Conservation (phyloP, 2,329 filamentous ascomycete genomes). For the Aspergillus sp. region DNA sequence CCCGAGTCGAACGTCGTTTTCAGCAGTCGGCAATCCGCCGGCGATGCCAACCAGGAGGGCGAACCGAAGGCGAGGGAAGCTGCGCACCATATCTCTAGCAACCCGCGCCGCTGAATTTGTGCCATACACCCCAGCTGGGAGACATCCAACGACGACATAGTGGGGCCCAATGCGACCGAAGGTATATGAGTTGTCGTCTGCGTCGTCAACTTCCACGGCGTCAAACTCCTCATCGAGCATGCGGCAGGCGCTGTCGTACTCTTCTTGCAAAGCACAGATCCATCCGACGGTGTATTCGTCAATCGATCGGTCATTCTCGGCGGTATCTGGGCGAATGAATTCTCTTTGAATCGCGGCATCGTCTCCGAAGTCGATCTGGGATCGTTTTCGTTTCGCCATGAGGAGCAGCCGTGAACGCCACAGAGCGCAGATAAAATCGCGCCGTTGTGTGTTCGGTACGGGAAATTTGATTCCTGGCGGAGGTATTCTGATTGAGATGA, state of each 20-base stretch:
- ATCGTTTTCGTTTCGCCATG: too few species aligned
- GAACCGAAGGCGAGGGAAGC: background rate
- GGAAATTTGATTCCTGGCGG: too few species aligned
- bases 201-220: background rate
- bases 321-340: too few species aligned
- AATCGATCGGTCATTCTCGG: too few species aligned
- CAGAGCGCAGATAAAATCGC: too few species aligned
- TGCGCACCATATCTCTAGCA: background rate
- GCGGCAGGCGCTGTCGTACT: constrained; percentile 1
- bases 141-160: constrained; percentile 6
- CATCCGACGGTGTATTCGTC: constrained; percentile 14
- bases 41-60: constrained; percentile 12
- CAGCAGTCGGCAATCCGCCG: constrained; percentile 8
- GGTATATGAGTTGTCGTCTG: background rate
- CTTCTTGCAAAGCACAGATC: constrained; percentile 13
- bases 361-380: too few species aligned
- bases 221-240: constrained; percentile 9
- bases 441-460: too few species aligned
- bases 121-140: constrained; percentile 1
- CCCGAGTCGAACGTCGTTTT: constrained; percentile 11
- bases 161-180: constrained; percentile 1
- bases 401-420: too few species aligned
- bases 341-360: too few species aligned
- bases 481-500: too few species aligned
- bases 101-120: background rate